Evolutionary conservation across 176 grass and related monocot genomes (phyloP), one percentile per base, ranked within the genome.

Genomic region (Phoenix roebelenii): DNA sequence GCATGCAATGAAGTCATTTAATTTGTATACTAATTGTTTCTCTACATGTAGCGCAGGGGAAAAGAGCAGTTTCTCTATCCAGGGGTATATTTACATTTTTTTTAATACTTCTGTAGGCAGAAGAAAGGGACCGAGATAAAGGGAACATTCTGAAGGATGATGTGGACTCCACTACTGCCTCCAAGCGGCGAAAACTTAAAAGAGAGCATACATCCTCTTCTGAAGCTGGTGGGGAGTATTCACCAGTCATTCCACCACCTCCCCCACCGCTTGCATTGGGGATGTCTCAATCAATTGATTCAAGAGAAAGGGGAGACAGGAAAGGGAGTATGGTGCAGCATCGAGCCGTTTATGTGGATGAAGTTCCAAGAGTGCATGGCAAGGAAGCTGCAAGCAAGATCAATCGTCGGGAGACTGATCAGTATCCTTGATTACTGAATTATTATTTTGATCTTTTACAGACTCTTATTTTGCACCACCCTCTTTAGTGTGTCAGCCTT

Each of bases 41-140:
- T 44, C 9, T 44, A 44, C 35, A 44, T 44, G 7, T 44, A 44
- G 35, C 35, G 35, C 35, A 14, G 9, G 10, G 35, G 35, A 14
- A 44, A 39, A 44, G 10, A 44, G 7, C 10, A 44, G 35, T 14
- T 44, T 14, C 35, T 44, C 35, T 44, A 44, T 44, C 35, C 35
- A 49, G 5, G 18, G 9, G 22, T 17, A 5, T 12, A 51, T 68
- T 7, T 3, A 55, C 25, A 57, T 30, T 26, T 68, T 16, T 16
- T 5, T 53, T 74, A 55, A 55, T 49, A 3, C 18, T 14, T 66
- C 22, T 83, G 49, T 69, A 98, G 93, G 64, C 83, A 50, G 93
- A 98, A 63, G 88, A 98, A 53, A 83, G 73, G 79, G 87, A 97
- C 64, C 83, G 79, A 73, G 93, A 98, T 70, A 98, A 98, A 65